These are phyloP conservation scores for Thalia dealbata DNA, from an alignment of 176 grass and related monocot genomes.

Conservation along the genomic window DNA sequence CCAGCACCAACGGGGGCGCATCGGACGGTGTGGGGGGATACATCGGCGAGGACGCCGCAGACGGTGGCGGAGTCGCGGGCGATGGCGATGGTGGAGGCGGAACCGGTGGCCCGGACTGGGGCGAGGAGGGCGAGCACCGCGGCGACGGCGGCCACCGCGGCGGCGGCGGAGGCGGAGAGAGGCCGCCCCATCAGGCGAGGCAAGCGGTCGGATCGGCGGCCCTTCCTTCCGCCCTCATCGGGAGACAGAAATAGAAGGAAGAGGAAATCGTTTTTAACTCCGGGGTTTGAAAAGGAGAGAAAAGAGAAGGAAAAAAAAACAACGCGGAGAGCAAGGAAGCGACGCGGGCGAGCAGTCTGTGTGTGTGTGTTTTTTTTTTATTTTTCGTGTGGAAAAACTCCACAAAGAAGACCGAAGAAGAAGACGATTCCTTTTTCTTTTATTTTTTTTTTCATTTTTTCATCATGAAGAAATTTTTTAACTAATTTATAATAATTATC, in stretches of 20 bases:
- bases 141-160: not conserved
- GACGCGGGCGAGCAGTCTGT: not conserved
- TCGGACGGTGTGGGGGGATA: conserved; percentile 23
- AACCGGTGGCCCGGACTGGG: conserved; percentile 10
- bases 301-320: not conserved
- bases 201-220: not conserved
- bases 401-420: not conserved
- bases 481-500: too few relatives aligned
- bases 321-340: not conserved
- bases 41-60: conserved; percentile 32
- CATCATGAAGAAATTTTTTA: too few relatives aligned
- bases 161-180: not conserved
- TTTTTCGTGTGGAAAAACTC: not conserved
- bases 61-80: conserved; percentile 22
- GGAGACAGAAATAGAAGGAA: not conserved
- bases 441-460: too few relatives aligned
- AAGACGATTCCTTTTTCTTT: too few relatives aligned
- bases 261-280: too few relatives aligned
- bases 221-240: not conserved
- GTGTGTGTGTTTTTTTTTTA: too few relatives aligned
- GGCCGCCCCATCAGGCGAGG: not conserved
- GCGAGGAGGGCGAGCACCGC: conserved; percentile 6
- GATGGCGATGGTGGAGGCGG: conserved; percentile 56
- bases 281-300: not conserved
- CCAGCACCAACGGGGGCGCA: not conserved